Evolutionary conservation across 441 rosid species (phyloP).

Genomic region (Croton laevigatus): DNA sequence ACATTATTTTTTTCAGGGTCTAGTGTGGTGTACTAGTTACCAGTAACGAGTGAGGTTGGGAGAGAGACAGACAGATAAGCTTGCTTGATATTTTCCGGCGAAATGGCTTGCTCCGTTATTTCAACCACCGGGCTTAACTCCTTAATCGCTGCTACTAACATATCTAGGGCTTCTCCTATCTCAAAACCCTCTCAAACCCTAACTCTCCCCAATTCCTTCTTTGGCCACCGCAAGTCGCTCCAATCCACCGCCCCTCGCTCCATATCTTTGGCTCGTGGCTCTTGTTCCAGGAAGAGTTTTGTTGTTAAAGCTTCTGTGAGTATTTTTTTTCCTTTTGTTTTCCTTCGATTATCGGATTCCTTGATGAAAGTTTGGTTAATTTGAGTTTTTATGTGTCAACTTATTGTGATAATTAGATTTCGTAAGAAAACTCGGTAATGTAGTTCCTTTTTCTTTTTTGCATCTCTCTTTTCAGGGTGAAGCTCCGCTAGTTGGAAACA

Average conservation of each 20-base stretch:
- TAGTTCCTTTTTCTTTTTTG: neutral
- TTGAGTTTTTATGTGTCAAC: too few relatives aligned
- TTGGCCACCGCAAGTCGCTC: slow-evolving; percentile 40
- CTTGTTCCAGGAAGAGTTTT: slow-evolving; percentile 46
- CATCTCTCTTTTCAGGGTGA: slow-evolving; percentile 41
- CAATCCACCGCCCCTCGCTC: slow-evolving; percentile 39
- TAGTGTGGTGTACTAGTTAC: neutral
- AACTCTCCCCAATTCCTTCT: slow-evolving; percentile 42
- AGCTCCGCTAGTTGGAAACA: slow-evolving; percentile 75
- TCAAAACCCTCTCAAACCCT: slow-evolving; percentile 36
- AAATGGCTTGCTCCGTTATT: slow-evolving; percentile 70
- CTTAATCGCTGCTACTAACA: slow-evolving; percentile 32
- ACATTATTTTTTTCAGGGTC: neutral
- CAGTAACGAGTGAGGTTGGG: neutral
- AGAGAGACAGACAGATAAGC: neutral
- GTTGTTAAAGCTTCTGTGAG: slow-evolving; percentile 60
- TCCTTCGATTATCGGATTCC: neutral
- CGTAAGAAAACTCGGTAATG: neutral
- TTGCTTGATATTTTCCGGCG: neutral
- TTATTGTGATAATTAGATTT: neutral
- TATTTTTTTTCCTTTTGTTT: neutral
- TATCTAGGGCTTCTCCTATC: slow-evolving; percentile 34
- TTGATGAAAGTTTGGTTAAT: neutral
- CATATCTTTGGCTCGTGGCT: slow-evolving; percentile 30
- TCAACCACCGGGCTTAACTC: slow-evolving; percentile 54